Evolutionary conservation across 257 asterid species (phyloP).

Genomic region (Solanum bulbocastanum): DNA sequence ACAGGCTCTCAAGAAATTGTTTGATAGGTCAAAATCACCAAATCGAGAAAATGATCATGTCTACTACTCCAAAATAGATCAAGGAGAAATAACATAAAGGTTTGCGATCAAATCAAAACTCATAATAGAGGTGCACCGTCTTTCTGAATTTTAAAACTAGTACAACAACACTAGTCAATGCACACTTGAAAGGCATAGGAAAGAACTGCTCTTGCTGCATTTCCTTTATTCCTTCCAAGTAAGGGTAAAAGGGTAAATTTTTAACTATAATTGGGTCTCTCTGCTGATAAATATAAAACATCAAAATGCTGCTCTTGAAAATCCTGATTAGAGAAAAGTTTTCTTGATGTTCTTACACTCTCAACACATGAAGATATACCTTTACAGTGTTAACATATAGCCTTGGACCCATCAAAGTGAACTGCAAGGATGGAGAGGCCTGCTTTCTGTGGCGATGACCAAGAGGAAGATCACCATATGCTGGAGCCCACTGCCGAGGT

Average conservation of each 20-base stretch:
- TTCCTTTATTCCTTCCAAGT: neutral
- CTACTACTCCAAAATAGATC: neutral
- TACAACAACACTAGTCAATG: neutral
- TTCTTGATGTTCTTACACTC: neutral
- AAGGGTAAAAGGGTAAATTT: neutral
- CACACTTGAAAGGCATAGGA: neutral
- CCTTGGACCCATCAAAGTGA: slow-evolving; percentile 77
- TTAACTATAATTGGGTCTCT: neutral
- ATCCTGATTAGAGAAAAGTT: neutral
- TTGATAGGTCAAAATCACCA: neutral
- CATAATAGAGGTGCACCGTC: neutral
- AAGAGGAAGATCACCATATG: slow-evolving; percentile 78
- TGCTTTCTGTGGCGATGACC: slow-evolving; percentile 61
- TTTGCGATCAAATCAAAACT: neutral
- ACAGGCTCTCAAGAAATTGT: neutral
- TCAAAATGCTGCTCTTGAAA: neutral
- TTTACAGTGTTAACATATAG: slow-evolving; percentile 80
- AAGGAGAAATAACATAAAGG: neutral
- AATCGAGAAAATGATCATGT: neutral
- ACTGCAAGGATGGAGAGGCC: slow-evolving; percentile 77
- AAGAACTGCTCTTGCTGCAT: neutral
- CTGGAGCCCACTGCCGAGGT: slow-evolving; percentile 98
- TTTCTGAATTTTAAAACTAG: neutral
- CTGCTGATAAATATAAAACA: neutral
- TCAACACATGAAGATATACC: slow-evolving; percentile 24